phyloP scores from a whole-genome alignment of 768 basidiomycete genomes.

The Melanogaster broomeanus region DNA sequence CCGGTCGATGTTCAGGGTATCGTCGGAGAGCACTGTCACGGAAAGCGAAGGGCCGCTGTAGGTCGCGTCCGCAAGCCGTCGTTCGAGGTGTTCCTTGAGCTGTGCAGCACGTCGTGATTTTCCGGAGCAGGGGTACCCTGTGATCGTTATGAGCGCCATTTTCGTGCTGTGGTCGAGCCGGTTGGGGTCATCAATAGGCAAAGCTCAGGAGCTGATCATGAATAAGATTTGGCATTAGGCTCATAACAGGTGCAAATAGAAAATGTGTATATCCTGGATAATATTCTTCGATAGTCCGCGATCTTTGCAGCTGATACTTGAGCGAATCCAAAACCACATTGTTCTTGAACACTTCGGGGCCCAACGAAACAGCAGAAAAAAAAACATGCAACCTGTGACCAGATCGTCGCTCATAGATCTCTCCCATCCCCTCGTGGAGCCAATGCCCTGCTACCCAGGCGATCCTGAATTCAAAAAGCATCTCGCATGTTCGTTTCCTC shows the following conservation, averaged over 20 bases:
- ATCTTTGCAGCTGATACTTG: no score
- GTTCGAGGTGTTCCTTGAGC: constrained; percentile 58
- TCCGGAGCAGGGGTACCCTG: constrained; percentile 87
- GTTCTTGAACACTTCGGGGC: no score
- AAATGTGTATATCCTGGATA: no score
- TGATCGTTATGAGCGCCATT: constrained; percentile 93
- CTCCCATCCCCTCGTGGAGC: constrained; percentile 24
- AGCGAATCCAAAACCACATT: no score
- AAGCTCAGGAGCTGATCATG: no score
- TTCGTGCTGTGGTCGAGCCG: no score
- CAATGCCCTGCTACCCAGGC: constrained; percentile 29
- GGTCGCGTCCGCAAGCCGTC: constrained; percentile 44
- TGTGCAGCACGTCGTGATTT: constrained; percentile 76
- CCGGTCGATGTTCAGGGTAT: constrained; percentile 62
- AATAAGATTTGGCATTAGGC: no score
- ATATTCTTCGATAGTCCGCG: no score
- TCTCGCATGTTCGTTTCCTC: constrained; percentile 18
- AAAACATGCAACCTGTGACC: constrained; percentile 12
- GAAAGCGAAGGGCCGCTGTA: constrained; percentile 56
- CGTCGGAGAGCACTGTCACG: constrained; percentile 67
- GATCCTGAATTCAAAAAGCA: constrained; percentile 25
- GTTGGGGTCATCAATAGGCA: no score
- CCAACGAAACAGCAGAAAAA: no score
- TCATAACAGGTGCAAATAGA: neutral
- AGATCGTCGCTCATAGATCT: constrained; percentile 22